Evolutionary conservation across 352 stramenopile species (phyloP).

Genomic region (Phytophthora pistaciae): DNA sequence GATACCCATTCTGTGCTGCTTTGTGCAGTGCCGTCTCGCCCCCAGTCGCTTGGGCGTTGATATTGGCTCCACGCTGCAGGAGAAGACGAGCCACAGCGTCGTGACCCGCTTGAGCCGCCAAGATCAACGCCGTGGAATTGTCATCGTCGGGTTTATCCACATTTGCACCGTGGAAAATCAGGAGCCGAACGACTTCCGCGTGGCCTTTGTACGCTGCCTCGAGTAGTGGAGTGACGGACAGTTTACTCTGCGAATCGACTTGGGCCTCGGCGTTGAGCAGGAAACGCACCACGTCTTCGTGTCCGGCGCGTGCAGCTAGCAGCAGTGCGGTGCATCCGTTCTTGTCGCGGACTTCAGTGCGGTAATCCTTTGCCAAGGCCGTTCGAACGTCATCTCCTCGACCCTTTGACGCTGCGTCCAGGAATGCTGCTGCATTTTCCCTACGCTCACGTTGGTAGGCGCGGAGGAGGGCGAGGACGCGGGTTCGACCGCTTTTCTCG

Average conservation of each 20-base stretch:
- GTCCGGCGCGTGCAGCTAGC: not conserved
- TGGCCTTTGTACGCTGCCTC: slow-evolving; percentile 5
- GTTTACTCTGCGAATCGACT: slow-evolving; percentile 1
- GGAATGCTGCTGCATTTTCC: not conserved
- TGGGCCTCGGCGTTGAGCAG: not conserved
- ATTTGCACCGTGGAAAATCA: not conserved
- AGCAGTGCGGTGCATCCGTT: slow-evolving; percentile 4
- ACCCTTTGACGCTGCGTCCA: not conserved
- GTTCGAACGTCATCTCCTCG: not conserved
- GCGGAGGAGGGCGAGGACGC: slow-evolving; percentile 1
- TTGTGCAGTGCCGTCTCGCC: slow-evolving; percentile 6
- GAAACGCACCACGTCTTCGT: not conserved
- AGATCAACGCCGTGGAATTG: not conserved
- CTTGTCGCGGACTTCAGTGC: not conserved
- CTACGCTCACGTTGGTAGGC: not conserved
- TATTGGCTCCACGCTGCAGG: not conserved
- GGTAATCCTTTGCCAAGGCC: not conserved
- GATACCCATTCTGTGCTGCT: slow-evolving; percentile 1
- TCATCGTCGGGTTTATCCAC: not conserved
- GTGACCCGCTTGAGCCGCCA: slow-evolving; percentile 4
- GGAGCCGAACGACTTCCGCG: not conserved
- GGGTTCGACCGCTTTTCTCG: slow-evolving; percentile 1
- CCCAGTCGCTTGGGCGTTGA: slow-evolving; percentile 1
- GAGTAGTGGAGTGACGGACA: not conserved
- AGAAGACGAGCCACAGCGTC: not conserved